Percentiles rank a stretch among this genome's conserved stretches.
phyloP scores from a whole-genome alignment of 768 basidiomycete species.

The Trametes cinnabarina region DNA sequence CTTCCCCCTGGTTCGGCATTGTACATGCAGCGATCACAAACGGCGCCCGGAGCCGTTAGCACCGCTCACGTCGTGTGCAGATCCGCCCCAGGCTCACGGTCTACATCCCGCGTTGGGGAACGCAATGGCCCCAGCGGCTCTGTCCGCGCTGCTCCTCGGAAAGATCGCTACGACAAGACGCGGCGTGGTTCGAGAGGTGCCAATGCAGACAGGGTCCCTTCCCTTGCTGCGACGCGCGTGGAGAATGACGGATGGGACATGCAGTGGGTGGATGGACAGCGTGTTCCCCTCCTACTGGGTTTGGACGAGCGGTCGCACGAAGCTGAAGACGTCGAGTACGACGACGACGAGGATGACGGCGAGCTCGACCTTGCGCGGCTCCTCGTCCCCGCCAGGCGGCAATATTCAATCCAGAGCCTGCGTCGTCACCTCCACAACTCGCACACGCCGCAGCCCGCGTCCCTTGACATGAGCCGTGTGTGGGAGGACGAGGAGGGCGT shows the following conservation, averaged over 20 bases:
- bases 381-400: constrained; percentile 68
- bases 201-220: constrained; percentile 47
- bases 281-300: constrained; percentile 18
- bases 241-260: constrained; percentile 58
- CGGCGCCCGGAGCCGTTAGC: constrained; percentile 42
- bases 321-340: constrained; percentile 33
- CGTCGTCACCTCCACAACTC: constrained; percentile 51
- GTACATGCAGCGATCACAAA: constrained; percentile 32
- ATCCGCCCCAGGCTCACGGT: constrained; percentile 67
- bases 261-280: constrained; percentile 26
- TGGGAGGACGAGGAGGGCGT: constrained; percentile 30
- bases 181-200: constrained; percentile 21
- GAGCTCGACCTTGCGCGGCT: constrained; percentile 67
- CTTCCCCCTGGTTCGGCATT: constrained; percentile 18
- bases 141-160: constrained; percentile 13
- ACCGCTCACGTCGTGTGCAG: constrained; percentile 61
- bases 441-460: constrained; percentile 10
- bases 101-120: constrained; percentile 43
- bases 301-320: background rate
- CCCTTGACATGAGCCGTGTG: constrained; percentile 22
- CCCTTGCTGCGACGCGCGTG: constrained; percentile 55
- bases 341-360: constrained; percentile 48
- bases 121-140: constrained; percentile 10
- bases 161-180: constrained; percentile 17
- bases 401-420: constrained; percentile 71